Percentiles rank a stretch among this genome's conserved stretches.
Evolutionary conservation across 768 basidiomycete species (phyloP).

Genomic region (Lentinula sp.): DNA sequence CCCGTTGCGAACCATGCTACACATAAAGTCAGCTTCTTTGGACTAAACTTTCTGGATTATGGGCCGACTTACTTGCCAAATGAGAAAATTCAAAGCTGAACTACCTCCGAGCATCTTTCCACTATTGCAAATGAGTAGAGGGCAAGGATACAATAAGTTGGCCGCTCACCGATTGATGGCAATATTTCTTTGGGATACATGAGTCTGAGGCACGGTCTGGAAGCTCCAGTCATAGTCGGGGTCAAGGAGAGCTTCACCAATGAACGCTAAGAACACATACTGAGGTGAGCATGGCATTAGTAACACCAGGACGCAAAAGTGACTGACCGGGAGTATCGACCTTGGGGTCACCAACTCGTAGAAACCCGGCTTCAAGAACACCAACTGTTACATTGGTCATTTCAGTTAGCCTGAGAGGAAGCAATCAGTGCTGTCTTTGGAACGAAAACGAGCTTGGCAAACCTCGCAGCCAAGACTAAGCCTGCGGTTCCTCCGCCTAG

Average conservation of each 20-base stretch:
- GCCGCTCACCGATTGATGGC: neutral
- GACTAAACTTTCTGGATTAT: too few species aligned
- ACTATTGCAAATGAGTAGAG: conserved; percentile 4
- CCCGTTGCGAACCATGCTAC: conserved; percentile 4
- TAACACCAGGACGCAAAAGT: neutral
- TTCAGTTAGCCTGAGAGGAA: conserved; percentile 5
- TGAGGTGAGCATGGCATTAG: neutral
- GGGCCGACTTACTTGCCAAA: conserved; percentile 8
- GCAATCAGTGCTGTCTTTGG: neutral
- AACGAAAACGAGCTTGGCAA: too few species aligned
- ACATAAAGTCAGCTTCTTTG: too few species aligned
- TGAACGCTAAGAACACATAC: neutral
- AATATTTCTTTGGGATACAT: neutral
- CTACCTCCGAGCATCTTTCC: conserved; percentile 18
- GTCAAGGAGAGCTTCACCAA: conserved; percentile 10
- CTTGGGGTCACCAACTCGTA: conserved; percentile 13
- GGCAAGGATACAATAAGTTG: neutral
- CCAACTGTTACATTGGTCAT: conserved; percentile 12
- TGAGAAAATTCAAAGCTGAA: conserved; percentile 16
- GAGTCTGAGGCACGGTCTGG: conserved; percentile 9
- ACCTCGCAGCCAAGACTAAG: conserved; percentile 10
- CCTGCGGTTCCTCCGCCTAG: conserved; percentile 14
- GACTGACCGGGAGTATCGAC: conserved; percentile 14
- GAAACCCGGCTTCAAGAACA: conserved; percentile 15
- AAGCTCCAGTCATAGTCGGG: conserved; percentile 15